Conservation (phyloP, 176 grass and related monocot species). For the Oryza australiensis region DNA sequence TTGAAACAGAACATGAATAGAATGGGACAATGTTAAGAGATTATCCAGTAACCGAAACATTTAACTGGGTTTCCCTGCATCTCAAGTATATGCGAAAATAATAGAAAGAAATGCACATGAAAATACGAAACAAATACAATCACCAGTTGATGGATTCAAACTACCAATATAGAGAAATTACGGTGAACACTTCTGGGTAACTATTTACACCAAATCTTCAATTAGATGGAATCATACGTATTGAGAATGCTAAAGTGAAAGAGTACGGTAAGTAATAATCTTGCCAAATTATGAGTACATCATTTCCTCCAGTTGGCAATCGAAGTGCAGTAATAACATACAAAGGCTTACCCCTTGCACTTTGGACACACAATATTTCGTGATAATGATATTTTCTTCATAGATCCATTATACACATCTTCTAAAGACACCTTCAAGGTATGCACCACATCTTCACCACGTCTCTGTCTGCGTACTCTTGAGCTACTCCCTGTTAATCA, state of each 20-base stretch:
- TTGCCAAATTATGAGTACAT: too few species aligned
- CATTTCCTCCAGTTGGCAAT: not conserved
- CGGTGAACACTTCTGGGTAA: not conserved
- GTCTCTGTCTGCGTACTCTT: conserved; percentile 61
- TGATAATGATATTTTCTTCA: conserved; percentile 66
- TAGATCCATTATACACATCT: conserved; percentile 68
- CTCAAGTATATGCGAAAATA: not conserved
- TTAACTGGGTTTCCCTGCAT: not conserved
- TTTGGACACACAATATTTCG: conserved; percentile 68
- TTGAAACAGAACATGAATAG: not conserved
- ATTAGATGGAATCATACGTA: not conserved
- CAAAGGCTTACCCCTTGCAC: conserved; percentile 68
- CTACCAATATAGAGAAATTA: not conserved
- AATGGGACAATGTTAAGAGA: not conserved
- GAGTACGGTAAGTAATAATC: not conserved
- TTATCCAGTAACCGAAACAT: not conserved
- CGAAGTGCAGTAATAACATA: not conserved
- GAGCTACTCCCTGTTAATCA: conserved; percentile 58
- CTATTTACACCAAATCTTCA: not conserved
- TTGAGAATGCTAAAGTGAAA: not conserved
- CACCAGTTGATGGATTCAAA: not conserved
- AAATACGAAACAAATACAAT: not conserved
- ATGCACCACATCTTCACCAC: conserved; percentile 64
- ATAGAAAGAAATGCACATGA: not conserved
- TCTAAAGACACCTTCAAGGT: conserved; percentile 66